These are phyloP conservation scores for Eleusine coracana DNA, from an alignment of 176 grass and related monocot species.

Conservation along the genomic window DNA sequence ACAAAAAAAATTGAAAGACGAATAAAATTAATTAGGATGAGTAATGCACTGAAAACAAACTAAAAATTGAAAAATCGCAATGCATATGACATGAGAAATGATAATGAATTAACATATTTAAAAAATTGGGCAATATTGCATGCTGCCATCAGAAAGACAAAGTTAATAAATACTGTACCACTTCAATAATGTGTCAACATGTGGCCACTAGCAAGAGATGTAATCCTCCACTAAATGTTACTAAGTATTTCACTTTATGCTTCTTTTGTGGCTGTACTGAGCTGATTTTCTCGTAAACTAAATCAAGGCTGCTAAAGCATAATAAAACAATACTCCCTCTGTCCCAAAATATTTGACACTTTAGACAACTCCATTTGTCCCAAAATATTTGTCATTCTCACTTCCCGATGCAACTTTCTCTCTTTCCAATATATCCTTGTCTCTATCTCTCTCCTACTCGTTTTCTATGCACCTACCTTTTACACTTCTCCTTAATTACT, in stretches of 20 bases:
- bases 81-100: background rate
- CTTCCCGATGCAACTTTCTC: no score
- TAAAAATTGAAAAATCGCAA: slow-evolving; percentile 9
- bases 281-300: background rate
- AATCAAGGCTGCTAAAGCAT: background rate
- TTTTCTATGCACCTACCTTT: no score
- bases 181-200: background rate
- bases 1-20: background rate
- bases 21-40: slow-evolving; percentile 21
- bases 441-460: no score
- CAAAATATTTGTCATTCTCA: no score
- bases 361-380: no score
- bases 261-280: background rate
- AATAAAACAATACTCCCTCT: background rate
- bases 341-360: no score
- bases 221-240: background rate
- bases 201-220: background rate
- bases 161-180: background rate
- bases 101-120: background rate
- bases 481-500: no score
- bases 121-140: background rate
- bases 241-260: background rate
- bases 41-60: slow-evolving; percentile 7
- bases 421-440: no score
- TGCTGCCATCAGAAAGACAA: background rate